Base-by-base conservation (phyloP, 2,329 filamentous ascomycete species). In the Leptographium radiaticola region DNA sequence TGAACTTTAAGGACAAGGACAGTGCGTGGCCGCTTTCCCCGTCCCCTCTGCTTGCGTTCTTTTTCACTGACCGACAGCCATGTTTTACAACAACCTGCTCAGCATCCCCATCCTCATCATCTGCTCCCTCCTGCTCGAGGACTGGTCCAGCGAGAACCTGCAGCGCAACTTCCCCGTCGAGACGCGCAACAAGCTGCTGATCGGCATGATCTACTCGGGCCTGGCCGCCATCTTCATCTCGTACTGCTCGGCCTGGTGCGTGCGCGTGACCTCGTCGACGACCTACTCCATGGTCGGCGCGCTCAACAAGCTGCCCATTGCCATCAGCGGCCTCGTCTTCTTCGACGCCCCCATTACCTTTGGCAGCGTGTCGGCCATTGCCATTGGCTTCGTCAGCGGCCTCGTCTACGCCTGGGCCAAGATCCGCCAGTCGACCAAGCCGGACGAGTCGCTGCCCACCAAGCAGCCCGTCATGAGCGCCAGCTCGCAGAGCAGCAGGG, bases 31-130 rank as follows among this genome's bases (percentile, higher is more conserved):
- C n/a, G n/a, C n/a, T n/a, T n/a, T 45, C n/a, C 15, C 12, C 20
- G 9, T n/a, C 11, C 30, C n/a, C 45, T 36, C 36, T 11, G 20
- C 46, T 45, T 1, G 12, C 18, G 9, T 20, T 20, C 46, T 30
- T 20, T 43, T 30, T 15, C 33, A 20, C 50, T 54, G 47, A 54
- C 56, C 0, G 0, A 2, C 33, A 97, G 91, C 90, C 65, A 98
- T 97, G 93, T 97, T 93, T 75, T 98, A 98, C 78, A 98, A 98
- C 81, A 97, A 98, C 71, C 80, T 97, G 49, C 82, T 98, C 61
- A 95, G 90, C 55, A 95, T 98, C 59, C 93, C 93, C 33, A 85
- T 97, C 63, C 82, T 98, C 52, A 70, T 97, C 55, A 67, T 89
- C 62, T 83, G 84, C 67, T 94, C 91, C 38, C 73, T 96, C 52